Base-by-base conservation (phyloP, 164 flowering plant genomes). In the Amborella trichopoda region DNA sequence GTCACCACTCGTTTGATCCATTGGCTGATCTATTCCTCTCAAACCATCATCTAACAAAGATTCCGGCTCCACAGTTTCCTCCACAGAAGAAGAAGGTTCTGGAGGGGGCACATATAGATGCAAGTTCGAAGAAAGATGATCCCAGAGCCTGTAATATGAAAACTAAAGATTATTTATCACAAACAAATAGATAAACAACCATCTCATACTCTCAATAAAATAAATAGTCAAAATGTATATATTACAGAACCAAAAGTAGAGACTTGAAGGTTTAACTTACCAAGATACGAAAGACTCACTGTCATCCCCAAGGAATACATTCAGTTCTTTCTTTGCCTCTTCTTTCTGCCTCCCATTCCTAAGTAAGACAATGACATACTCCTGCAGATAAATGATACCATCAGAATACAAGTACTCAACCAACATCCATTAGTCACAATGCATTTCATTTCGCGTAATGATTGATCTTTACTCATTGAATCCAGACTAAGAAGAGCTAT, bases 111-210 rank as follows among this genome's bases (percentile, higher is more conserved):
- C 71, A 63, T 87, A 87, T 28, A 75, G 54, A 53, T 76, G 54
- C 52, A 84, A 21, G 65, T 70, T 59, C 40, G 77, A 66, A 54
- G 74, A 66, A 28, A 91, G 65, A 69, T 91, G 96, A 61, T 80
- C 85, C 99, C 99, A 91, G 51, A 91, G 63, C 99, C 99, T 91
- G 64, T 44, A 50, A n/a, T n/a, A n/a, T n/a, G n/a, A n/a, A n/a
- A n/a, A n/a, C n/a, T n/a, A n/a, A 10, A 49, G 36, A n/a, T n/a
- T n/a, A n/a, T n/a, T n/a, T n/a, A n/a, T n/a, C n/a, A n/a, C n/a
- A n/a, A n/a, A n/a, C n/a, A n/a, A n/a, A n/a, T n/a, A n/a, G n/a
- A n/a, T n/a, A n/a, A n/a, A n/a, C n/a, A n/a, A n/a, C n/a, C n/a
- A n/a, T n/a, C n/a, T n/a, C n/a, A n/a, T n/a, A n/a, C n/a, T n/a